Evolutionary conservation across 257 asterid species (phyloP), one percentile per base, ranked within the genome.

Genomic region (Pogostemon cablin): DNA sequence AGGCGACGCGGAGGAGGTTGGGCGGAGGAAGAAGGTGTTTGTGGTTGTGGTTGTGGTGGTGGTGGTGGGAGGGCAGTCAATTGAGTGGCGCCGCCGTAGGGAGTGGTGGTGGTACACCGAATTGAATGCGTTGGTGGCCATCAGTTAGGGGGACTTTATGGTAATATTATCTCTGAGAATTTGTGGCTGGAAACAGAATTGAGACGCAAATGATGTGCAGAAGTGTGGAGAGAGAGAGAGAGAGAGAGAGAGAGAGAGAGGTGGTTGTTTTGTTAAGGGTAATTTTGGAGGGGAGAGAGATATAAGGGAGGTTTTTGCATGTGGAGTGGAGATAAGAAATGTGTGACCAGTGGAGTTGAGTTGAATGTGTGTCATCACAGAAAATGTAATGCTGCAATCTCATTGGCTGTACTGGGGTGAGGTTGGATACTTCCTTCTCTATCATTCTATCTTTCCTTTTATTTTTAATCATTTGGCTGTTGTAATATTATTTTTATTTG

Each of bases 41-140:
- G 81, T 17, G 40, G 89, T 3, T 48, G 78, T 1, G 57, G 48
- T 54, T 78, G 85, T 44, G 75, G 73, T 48, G 67, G 72, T 55
- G 40, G 89, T 5, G 52, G 78, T 2, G 57, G 73, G 62, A 20
- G 78, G 81, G 80, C 75, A 79, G 71, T 84, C 87, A 42, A 83
- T 25, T 15, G 89, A 79, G 84, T 82, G 89, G 84, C 87, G 88
- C 32, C 95, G 75, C 59, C 87, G 71, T 55, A 67, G 68, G 20
- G 81, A 37, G 48, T 54, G 80, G 85, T 44, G 75, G 73, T 48
- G 67, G 72, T 55, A 63, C 44, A 82, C 61, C 58, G 95, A 64
- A 59, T 86, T 86, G 83, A 84, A 81, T 20, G 87, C 65, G 54
- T 86, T 93, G 72, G 96, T 81, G 75, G 97, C 95, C 98, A 93